Evolutionary conservation across 1,284 basidiomycete species (phyloP), one percentile per base, ranked within the genome.

Genomic region (Hymenochaete sp.): DNA sequence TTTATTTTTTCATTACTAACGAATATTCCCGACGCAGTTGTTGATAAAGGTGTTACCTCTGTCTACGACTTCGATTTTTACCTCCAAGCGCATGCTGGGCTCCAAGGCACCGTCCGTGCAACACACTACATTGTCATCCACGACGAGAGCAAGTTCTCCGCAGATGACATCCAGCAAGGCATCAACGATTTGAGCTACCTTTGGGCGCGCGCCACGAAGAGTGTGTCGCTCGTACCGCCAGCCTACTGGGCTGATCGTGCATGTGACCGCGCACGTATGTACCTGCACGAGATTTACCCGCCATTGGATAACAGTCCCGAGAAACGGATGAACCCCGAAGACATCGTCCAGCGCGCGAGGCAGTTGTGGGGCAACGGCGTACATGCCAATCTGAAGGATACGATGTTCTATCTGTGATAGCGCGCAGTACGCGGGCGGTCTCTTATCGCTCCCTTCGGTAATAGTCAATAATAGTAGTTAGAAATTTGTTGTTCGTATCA

Each of bases 1-100:
- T n/a, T n/a, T n/a, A n/a, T n/a, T n/a, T n/a, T n/a, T n/a, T n/a
- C n/a, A n/a, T n/a, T n/a, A n/a, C n/a, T n/a, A n/a, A n/a, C n/a
- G n/a, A n/a, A n/a, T n/a, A n/a, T n/a, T n/a, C n/a, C n/a, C n/a
- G n/a, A n/a, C n/a, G n/a, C n/a, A 0, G 73, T 88, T 6, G 75
- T 84, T 13, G 84, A 88, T 59, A 72, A 75, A 55, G 84, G 84
- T 2, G 64, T 85, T 31, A 84, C 83, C 2, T 72, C 73, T 3
- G 69, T 84, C 1, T 83, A 76, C 57, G 76, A 80, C 48, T 82
- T 78, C 49, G 84, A 88, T 54, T 88, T 85, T 56, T 87, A 84
- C 56, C 72, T 88, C 0, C 85, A 87, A 66, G 77, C 84, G 0
- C 83, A 85, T 53, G 68, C 71, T 1, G 77, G 82, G 0, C 61